These are phyloP conservation scores for Pseudogymnoascus sp. DNA, from an alignment of 2,329 filamentous ascomycete genomes.

Conservation along the genomic window DNA sequence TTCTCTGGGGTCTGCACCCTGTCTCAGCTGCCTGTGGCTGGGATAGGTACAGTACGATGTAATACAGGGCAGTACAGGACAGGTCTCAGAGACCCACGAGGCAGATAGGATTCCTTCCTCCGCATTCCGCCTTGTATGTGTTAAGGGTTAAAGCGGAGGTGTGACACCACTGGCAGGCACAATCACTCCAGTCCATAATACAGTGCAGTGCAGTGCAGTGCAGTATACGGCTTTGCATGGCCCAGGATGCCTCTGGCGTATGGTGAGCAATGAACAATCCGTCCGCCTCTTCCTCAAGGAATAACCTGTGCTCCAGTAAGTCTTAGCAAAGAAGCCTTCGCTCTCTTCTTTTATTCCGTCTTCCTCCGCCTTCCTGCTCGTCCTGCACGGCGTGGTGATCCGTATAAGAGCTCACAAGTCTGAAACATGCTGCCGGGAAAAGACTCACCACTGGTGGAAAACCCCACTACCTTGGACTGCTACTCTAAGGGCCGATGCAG, in stretches of 20 bases:
- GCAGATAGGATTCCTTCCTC: not conserved
- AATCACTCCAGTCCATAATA: not conserved
- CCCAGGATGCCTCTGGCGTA: not conserved
- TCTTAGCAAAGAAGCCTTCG: not conserved
- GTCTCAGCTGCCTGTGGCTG: not conserved
- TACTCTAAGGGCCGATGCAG: not conserved
- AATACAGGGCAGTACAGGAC: not conserved
- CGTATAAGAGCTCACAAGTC: not conserved
- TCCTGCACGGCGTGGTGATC: not conserved
- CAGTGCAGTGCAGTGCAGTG: not conserved
- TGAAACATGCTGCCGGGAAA: not conserved
- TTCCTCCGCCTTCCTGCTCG: not conserved
- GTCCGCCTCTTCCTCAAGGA: not conserved
- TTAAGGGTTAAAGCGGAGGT: not conserved
- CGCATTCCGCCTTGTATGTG: conserved; percentile 1
- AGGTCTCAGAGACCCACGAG: not conserved
- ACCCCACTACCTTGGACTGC: not conserved
- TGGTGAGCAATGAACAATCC: not conserved
- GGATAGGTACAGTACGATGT: not conserved
- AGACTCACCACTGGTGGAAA: not conserved
- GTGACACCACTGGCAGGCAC: not conserved
- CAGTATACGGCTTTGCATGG: not conserved
- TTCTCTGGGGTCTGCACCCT: not conserved
- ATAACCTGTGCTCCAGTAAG: not conserved
- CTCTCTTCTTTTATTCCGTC: not conserved